phyloP scores from a whole-genome alignment of 2,329 filamentous ascomycete genomes.

The Onygenales sp. region DNA sequence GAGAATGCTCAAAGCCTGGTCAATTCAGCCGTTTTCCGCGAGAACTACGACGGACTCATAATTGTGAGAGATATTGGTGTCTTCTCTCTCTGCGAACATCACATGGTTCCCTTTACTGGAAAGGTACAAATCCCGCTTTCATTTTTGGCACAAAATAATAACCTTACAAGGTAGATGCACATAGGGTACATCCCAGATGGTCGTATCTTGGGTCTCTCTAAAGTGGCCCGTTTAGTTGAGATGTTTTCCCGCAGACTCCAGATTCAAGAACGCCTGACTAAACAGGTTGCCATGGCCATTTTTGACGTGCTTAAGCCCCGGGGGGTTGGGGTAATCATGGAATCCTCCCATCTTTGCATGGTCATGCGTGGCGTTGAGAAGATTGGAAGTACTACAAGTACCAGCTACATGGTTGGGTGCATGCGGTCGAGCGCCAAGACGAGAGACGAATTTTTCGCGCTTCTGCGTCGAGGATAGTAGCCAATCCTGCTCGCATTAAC shows the following conservation, averaged over 20 bases:
- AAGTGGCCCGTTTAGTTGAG: constrained; percentile 89
- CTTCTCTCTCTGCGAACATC: constrained; percentile 90
- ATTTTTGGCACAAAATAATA: not conserved
- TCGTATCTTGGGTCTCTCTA: constrained; percentile 88
- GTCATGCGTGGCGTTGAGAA: constrained; percentile 98
- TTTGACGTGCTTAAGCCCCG: constrained; percentile 88
- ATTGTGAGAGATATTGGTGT: constrained; percentile 97
- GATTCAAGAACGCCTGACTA: constrained; percentile 91
- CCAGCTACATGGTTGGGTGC: constrained; percentile 93
- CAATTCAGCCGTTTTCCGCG: constrained; percentile 88
- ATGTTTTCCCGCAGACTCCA: constrained; percentile 92
- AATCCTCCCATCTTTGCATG: constrained; percentile 95
- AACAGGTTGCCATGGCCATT: constrained; percentile 91
- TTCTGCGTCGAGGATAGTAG: constrained; percentile 51
- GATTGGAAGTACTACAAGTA: constrained; percentile 76
- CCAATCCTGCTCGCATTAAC: too few species aligned
- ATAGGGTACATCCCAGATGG: constrained; percentile 94
- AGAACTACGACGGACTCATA: constrained; percentile 92
- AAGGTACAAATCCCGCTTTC: constrained; percentile 51
- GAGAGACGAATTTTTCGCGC: constrained; percentile 85
- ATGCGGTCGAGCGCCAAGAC: constrained; percentile 91
- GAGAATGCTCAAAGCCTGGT: constrained; percentile 87
- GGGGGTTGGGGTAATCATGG: constrained; percentile 94
- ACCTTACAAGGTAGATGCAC: constrained; percentile 61
- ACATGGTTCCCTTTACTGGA: constrained; percentile 90